phyloP scores from a whole-genome alignment of 176 grass and related monocot genomes.

The Oryza nivara region DNA sequence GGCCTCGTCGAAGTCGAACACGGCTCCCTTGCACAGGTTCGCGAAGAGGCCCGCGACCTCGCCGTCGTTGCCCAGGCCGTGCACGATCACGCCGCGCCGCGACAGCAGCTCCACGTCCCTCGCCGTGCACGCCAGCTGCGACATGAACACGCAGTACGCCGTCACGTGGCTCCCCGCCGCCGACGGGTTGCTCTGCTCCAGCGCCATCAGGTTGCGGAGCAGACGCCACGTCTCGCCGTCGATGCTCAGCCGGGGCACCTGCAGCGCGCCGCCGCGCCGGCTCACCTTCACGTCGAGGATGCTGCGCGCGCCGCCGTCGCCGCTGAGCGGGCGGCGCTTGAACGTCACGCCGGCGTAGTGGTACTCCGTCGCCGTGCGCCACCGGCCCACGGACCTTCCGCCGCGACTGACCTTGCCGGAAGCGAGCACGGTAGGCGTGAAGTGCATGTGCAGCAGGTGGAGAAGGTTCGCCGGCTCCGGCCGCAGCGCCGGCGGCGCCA shows the following conservation, averaged over 20 bases:
- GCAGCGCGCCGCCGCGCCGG: not conserved
- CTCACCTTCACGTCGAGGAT: conserved; percentile 24
- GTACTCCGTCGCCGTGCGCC: conserved; percentile 32
- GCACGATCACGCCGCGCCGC: not conserved
- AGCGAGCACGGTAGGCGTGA: not conserved
- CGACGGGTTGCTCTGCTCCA: conserved; percentile 24
- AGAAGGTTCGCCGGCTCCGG: conserved; percentile 16
- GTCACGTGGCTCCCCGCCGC: conserved; percentile 1
- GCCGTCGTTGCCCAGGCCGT: not conserved
- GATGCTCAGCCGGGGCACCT: conserved; percentile 14
- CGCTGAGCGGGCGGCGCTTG: not conserved
- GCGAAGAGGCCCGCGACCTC: conserved; percentile 2
- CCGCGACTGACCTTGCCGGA: too few relatives aligned
- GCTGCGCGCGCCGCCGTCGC: not conserved
- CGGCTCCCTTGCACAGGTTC: conserved; percentile 31
- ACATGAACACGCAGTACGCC: conserved; percentile 43
- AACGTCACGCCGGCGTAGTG: not conserved
- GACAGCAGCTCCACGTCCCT: not conserved
- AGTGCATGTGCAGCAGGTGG: conserved; percentile 42
- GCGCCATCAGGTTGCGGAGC: conserved; percentile 35
- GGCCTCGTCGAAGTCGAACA: not conserved
- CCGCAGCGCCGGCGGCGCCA: not conserved
- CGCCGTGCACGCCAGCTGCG: not conserved
- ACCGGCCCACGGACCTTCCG: not conserved
- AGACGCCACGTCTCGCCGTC: conserved; percentile 7